phyloP scores from a whole-genome alignment of 2,329 filamentous ascomycete species.

The Diaporthe sp. region DNA sequence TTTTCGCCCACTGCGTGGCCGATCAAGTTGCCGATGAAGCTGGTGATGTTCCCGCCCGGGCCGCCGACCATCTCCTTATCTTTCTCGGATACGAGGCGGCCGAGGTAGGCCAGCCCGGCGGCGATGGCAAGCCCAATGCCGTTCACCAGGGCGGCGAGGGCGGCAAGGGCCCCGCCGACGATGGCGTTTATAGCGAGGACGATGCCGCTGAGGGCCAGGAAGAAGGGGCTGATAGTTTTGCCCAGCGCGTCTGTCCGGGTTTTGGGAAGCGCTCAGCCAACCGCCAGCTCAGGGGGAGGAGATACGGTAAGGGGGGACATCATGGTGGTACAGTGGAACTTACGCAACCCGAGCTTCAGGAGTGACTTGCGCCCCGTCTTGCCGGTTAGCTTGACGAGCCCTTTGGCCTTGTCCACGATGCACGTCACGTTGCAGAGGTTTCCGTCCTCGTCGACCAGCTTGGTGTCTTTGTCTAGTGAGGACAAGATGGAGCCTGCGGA shows the following conservation, averaged over 20 bases:
- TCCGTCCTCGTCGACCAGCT: conserved; percentile 5
- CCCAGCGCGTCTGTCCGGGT: not conserved
- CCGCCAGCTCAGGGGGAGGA: too few species aligned
- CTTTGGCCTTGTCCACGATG: not conserved
- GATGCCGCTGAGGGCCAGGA: conserved; percentile 15
- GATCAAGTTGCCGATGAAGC: not conserved
- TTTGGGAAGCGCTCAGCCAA: not conserved
- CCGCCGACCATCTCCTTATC: conserved; percentile 9
- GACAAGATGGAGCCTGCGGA: not conserved
- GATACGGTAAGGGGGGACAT: not conserved
- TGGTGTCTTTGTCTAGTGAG: not conserved
- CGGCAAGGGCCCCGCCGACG: conserved; percentile 12
- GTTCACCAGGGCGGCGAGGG: not conserved
- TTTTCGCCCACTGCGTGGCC: not conserved
- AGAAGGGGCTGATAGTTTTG: conserved; percentile 1
- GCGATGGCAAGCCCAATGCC: conserved; percentile 18
- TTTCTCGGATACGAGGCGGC: conserved; percentile 24
- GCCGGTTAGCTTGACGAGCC: not conserved
- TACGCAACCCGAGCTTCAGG: conserved; percentile 22
- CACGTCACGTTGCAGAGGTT: not conserved
- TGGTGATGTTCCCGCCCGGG: not conserved
- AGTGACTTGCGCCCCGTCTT: not conserved
- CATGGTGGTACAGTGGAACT: not conserved
- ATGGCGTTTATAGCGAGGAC: not conserved
- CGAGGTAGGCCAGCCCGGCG: conserved; percentile 27